Conservation (phyloP, 75 land plant species). For the Cunninghamia lanceolata region DNA sequence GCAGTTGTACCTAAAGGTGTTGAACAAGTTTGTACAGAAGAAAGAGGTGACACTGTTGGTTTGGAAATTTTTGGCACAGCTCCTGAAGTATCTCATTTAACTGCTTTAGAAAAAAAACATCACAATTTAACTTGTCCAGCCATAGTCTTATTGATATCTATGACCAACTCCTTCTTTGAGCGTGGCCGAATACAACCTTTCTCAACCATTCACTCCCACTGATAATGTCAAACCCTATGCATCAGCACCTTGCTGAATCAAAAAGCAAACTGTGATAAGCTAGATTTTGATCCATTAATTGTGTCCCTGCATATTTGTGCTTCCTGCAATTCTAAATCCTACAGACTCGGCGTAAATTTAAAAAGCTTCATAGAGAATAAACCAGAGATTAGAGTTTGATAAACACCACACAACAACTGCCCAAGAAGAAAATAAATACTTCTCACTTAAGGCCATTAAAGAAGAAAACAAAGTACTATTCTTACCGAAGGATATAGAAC, state of each 20-base stretch:
- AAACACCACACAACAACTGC: neutral
- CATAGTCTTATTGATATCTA: neutral
- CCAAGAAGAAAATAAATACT: neutral
- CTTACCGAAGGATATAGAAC: too few relatives aligned
- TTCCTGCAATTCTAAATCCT: neutral
- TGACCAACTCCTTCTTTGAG: neutral
- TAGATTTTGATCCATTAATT: neutral
- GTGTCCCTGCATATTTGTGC: neutral
- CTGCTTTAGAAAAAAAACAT: neutral
- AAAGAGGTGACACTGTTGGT: too few relatives aligned
- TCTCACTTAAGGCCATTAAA: neutral
- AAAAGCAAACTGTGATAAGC: neutral
- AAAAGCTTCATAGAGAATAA: neutral
- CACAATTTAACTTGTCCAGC: neutral
- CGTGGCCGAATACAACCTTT: neutral
- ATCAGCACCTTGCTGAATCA: neutral
- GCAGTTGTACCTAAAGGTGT: too few relatives aligned
- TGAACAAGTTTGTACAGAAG: too few relatives aligned
- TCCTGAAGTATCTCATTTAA: neutral
- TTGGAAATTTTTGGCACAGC: too few relatives aligned
- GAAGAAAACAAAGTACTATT: too few relatives aligned
- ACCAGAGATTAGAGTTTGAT: neutral
- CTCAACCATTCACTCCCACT: neutral
- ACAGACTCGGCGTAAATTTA: neutral
- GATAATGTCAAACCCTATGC: neutral